Conservation (phyloP, 768 basidiomycete species). For the Russula emetica region DNA sequence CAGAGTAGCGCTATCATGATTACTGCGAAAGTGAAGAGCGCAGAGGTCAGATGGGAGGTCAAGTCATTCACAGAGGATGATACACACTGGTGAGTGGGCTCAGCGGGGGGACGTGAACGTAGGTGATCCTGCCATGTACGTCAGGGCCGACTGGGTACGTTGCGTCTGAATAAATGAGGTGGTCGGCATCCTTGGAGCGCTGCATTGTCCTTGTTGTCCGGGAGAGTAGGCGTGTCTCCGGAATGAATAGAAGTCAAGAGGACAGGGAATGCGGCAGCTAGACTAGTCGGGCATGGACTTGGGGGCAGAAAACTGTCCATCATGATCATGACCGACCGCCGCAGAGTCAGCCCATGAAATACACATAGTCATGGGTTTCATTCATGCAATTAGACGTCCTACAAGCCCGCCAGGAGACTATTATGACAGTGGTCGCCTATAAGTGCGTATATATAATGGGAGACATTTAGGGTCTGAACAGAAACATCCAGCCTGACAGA, state of each 20-base stretch:
- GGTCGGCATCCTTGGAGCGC: conserved; percentile 7
- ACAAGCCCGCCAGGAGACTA: conserved; percentile 9
- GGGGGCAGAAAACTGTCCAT: background rate
- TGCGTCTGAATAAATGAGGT: conserved; percentile 12
- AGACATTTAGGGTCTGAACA: conserved; percentile 17
- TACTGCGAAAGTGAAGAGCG: background rate
- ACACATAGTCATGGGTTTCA: conserved; percentile 23
- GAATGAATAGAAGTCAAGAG: background rate
- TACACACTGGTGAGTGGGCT: conserved; percentile 19
- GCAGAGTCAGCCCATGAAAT: conserved; percentile 20
- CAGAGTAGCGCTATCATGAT: conserved; percentile 5
- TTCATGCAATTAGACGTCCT: conserved; percentile 15
- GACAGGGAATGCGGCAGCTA: background rate
- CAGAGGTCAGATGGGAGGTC: background rate
- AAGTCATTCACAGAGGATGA: background rate
- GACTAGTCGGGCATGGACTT: conserved; percentile 1
- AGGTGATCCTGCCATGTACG: conserved; percentile 11
- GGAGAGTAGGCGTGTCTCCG: background rate
- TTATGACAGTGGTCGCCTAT: conserved; percentile 15
- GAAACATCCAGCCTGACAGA: conserved; percentile 9
- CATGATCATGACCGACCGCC: background rate
- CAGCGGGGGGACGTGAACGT: conserved; percentile 17
- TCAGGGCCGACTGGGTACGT: conserved; percentile 21
- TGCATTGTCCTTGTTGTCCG: conserved; percentile 8
- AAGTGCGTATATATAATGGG: conserved; percentile 24